Evolutionary conservation across 352 stramenopile species (phyloP), one percentile per base, ranked within the genome.

Genomic region (Globisporangium apiculatum): DNA sequence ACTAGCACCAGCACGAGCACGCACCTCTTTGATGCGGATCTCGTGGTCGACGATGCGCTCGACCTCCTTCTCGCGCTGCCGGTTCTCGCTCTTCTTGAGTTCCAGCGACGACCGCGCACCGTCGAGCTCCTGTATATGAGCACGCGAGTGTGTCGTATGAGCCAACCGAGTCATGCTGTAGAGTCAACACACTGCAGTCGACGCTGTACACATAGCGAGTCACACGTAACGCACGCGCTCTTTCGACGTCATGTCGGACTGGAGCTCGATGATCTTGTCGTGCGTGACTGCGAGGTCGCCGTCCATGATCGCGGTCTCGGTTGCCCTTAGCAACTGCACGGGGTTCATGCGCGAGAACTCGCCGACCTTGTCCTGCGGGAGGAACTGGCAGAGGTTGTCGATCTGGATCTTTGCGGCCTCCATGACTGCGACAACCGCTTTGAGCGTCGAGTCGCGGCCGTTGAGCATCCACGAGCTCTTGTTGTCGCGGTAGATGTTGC

Each of bases 381-480:
- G 68, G 63, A 99, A 99, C 49, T 98, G 98, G 60, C 96, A 99
- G 40, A 99, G 77, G 65, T 99, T 99, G 71, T 98, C 93, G 66
- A 99, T 96, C 61, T 97, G 83, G 61, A 99, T 99, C 42, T 94
- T 83, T n/a, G 90, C 74, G 14, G 74, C 64, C 43, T 86, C 65
- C 57, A 98, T 94, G 6, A 98, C 59, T 12, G 87, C 68, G 7
- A 65, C 70, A 35, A 95, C 71, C 10, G 79, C 73, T 59, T 88
- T 91, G 5, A 89, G 74, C 47, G 78, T 88, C 36, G 76, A 65
- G 51, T 89, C 79, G 31, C 68, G 76, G 15, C 76, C 82, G 49
- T 95, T 76, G 35, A 95, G 68, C 54, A 86, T 76, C 86, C 86
- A 95, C 53, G 77, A 77, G 57, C 82, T 94, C 63, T 74, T 86